Conservation (phyloP, 2,329 filamentous ascomycete genomes). For the Didymella keratinophila region DNA sequence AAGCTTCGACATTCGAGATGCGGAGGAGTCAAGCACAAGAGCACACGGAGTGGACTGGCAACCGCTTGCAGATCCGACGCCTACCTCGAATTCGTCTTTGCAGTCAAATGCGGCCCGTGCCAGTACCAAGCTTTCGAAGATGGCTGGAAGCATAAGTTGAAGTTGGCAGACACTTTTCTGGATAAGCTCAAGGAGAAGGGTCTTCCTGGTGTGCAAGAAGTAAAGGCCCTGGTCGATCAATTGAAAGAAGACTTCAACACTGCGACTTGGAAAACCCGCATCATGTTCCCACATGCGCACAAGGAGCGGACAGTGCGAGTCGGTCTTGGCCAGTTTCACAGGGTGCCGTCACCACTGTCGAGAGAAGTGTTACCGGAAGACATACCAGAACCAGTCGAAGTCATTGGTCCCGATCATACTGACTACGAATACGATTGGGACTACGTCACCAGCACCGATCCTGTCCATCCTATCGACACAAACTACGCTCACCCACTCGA, state of each 20-base stretch:
- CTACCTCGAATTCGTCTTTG: slow-evolving; percentile 32
- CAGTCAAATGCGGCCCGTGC: slow-evolving; percentile 33
- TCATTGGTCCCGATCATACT: slow-evolving; percentile 8
- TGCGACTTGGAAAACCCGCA: slow-evolving; percentile 27
- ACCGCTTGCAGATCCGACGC: slow-evolving; percentile 39
- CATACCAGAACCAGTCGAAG: slow-evolving; percentile 8
- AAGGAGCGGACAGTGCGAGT: slow-evolving; percentile 20
- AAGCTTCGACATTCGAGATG: slow-evolving; percentile 44
- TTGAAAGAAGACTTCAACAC: slow-evolving; percentile 21
- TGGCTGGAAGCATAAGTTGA: slow-evolving; percentile 25
- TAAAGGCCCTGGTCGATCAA: slow-evolving; percentile 20
- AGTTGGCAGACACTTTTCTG: slow-evolving; percentile 25
- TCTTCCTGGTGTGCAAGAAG: slow-evolving; percentile 11
- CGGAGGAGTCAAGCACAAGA: slow-evolving; percentile 42
- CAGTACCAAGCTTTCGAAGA: slow-evolving; percentile 30
- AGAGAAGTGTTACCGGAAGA: slow-evolving; percentile 33
- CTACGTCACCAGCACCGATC: slow-evolving; percentile 33
- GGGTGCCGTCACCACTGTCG: slow-evolving; percentile 22
- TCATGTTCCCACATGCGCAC: slow-evolving; percentile 15
- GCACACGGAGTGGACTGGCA: slow-evolving; percentile 14
- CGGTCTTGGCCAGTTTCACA: slow-evolving; percentile 1
- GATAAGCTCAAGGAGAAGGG: slow-evolving; percentile 8
- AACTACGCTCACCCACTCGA: slow-evolving; percentile 26
- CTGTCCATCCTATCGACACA: slow-evolving; percentile 32
- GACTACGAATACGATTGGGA: slow-evolving; percentile 29